Evolutionary conservation across 306 rosid genomes (phyloP), one percentile per base, ranked within the genome.

Genomic region (Abrus precatorius): DNA sequence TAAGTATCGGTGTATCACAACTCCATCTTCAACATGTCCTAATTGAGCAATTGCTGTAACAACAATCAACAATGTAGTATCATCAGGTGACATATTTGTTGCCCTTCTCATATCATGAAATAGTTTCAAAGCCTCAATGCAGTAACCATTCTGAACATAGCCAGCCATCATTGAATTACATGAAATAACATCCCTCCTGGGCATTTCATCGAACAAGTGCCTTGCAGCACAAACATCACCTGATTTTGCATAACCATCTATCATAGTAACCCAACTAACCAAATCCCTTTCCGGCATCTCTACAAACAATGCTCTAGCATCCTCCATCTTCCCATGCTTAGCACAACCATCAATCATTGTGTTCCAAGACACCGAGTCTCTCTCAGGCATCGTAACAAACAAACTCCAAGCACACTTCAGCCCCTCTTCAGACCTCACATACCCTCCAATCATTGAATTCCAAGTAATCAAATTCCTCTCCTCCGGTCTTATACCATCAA

Each of bases 291-390:
- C 65, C 0, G 89, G 89, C 92, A 93, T 89, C 71, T 59, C 69
- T 55, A 82, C 55, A 48, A 93, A 91, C 84, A 93, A 82, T 5
- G 0, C 12, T 9, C 30, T 81, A 2, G 95, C 96, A 82, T 84
- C 88, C 67, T 88, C 91, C 83, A 93, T 77, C 64, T 69, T 79
- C 54, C 91, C 96, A 36, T 80, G 59, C 80, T 91, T 93, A 61
- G 85, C 87, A 82, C 82, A 93, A 41, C 94, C 96, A 72, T 84
- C 91, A 73, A 93, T 86, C 84, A 93, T 78, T 5, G 89, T 88
- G 87, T 93, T 93, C 97, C 97, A 92, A 11, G 97, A 89, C 76
- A 91, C 83, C 89, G 88, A 82, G 70, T 91, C 95, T 52, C 84
- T 89, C 62, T 86, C 86, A 30, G 92, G 90, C 88, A 91, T 89